A percentile compares a stretch with the other conserved stretches of the same genome.
Evolutionary conservation across 1,284 basidiomycete species (phyloP).

Genomic region (Ganoderma sp.): DNA sequence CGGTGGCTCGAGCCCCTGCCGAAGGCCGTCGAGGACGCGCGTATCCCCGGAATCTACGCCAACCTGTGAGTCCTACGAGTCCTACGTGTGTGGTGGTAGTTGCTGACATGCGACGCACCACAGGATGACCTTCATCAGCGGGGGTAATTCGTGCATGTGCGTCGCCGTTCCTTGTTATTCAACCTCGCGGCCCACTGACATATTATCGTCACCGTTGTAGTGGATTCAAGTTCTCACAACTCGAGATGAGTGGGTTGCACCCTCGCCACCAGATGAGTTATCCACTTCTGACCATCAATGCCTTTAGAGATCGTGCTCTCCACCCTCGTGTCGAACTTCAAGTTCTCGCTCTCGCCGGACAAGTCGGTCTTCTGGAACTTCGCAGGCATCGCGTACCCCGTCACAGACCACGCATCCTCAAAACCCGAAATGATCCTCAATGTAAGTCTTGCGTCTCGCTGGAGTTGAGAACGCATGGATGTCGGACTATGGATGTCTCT

Average conservation of each 20-base stretch:
- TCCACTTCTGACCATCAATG: background rate
- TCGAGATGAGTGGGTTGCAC: conserved; percentile 20
- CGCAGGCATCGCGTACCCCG: conserved; percentile 30
- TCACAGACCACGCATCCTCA: conserved; percentile 19
- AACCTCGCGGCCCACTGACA: background rate
- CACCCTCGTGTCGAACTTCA: conserved; percentile 20
- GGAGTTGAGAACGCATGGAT: background rate
- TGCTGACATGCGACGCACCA: background rate
- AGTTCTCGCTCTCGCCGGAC: conserved; percentile 16
- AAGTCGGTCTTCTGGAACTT: conserved; percentile 32
- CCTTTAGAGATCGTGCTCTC: conserved; percentile 24
- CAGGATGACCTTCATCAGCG: conserved; percentile 45
- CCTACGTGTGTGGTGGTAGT: no score
- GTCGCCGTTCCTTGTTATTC: conserved; percentile 11
- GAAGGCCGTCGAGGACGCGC: conserved; percentile 27
- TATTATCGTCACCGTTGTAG: background rate
- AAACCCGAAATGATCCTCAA: conserved; percentile 28
- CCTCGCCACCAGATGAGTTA: no score
- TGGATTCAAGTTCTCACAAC: conserved; percentile 25
- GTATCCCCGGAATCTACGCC: conserved; percentile 33
- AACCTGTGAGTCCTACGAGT: conserved; percentile 27
- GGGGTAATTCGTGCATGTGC: conserved; percentile 41
- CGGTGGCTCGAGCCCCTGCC: conserved; percentile 38
- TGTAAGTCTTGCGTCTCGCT: conserved; percentile 14
- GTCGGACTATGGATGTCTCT: background rate